Conservation (phyloP, 2,329 filamentous ascomycete species). For the Gaeumannomyces sp. region DNA sequence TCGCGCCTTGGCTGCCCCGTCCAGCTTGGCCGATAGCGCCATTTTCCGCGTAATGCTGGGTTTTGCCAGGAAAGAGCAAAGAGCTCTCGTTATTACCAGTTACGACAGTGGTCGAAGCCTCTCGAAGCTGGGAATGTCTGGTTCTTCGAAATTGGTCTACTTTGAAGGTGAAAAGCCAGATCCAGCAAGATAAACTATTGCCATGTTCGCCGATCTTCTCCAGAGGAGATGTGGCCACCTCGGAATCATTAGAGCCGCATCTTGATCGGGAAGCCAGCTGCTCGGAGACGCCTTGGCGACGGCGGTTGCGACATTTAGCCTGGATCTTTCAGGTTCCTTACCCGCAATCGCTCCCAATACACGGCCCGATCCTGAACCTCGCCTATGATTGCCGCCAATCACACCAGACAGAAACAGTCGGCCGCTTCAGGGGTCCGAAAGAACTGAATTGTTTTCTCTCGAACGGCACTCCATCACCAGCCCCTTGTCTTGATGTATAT, state of each 20-base stretch:
- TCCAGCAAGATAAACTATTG: neutral
- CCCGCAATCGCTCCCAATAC: neutral
- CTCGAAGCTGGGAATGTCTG: too few species aligned
- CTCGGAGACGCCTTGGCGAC: too few species aligned
- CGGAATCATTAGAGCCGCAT: constrained; percentile 6
- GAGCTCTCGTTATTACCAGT: neutral
- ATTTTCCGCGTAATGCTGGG: neutral
- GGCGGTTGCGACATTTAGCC: neutral
- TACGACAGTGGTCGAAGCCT: too few species aligned
- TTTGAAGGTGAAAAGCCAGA: neutral
- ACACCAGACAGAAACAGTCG: neutral
- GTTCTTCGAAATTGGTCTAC: too few species aligned
- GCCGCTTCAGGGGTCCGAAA: neutral
- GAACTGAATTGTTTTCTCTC: neutral
- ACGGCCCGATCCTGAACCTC: neutral
- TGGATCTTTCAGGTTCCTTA: too few species aligned
- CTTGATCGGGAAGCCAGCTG: neutral
- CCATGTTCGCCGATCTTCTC: neutral
- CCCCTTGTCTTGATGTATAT: constrained; percentile 67
- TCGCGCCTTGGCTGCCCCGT: neutral
- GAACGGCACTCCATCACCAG: constrained; percentile 42
- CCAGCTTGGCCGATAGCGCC: neutral
- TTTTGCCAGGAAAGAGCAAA: neutral
- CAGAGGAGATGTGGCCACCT: constrained; percentile 8
- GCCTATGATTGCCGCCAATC: neutral